Evolutionary conservation across 2,329 filamentous ascomycete species (phyloP).

Genomic region (Botrytis squamosa): DNA sequence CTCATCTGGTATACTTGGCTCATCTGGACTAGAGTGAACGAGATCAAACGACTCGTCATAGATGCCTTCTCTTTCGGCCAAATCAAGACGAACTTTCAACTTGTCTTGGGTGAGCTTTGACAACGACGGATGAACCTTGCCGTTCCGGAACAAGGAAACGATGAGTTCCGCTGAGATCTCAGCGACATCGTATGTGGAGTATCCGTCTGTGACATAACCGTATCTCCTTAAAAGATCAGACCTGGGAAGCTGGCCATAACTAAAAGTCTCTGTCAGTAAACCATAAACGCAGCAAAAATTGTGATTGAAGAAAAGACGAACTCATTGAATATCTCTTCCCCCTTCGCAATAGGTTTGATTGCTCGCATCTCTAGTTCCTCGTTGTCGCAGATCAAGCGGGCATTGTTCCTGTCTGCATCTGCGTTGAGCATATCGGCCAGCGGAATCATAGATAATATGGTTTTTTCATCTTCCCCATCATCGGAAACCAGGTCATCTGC

Average conservation of each 20-base stretch:
- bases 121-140: slow-evolving; percentile 22
- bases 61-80: slow-evolving; percentile 55
- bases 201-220: slow-evolving; percentile 65
- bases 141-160: slow-evolving; percentile 31
- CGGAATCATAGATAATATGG: slow-evolving; percentile 64
- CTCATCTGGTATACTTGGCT: slow-evolving; percentile 38
- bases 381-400: slow-evolving; percentile 41
- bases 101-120: slow-evolving; percentile 33
- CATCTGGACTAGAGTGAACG: slow-evolving; percentile 32
- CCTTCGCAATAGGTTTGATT: slow-evolving; percentile 53
- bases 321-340: slow-evolving; percentile 67
- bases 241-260: slow-evolving; percentile 64
- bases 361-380: slow-evolving; percentile 60
- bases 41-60: slow-evolving; percentile 62
- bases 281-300: neutral
- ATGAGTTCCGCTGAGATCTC: slow-evolving; percentile 58
- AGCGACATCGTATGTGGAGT: slow-evolving; percentile 63
- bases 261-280: slow-evolving; percentile 8
- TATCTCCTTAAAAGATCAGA: slow-evolving; percentile 66
- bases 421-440: slow-evolving; percentile 71
- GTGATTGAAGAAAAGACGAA: slow-evolving; percentile 7
- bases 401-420: slow-evolving; percentile 65
- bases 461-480: slow-evolving; percentile 47
- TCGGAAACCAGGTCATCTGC: slow-evolving; percentile 47
- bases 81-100: slow-evolving; percentile 39